A percentile compares a stretch with the other conserved stretches of the same genome.
These are phyloP conservation scores for Bromus sterilis DNA, from an alignment of 176 grass and related monocot genomes.

Conservation along the genomic window DNA sequence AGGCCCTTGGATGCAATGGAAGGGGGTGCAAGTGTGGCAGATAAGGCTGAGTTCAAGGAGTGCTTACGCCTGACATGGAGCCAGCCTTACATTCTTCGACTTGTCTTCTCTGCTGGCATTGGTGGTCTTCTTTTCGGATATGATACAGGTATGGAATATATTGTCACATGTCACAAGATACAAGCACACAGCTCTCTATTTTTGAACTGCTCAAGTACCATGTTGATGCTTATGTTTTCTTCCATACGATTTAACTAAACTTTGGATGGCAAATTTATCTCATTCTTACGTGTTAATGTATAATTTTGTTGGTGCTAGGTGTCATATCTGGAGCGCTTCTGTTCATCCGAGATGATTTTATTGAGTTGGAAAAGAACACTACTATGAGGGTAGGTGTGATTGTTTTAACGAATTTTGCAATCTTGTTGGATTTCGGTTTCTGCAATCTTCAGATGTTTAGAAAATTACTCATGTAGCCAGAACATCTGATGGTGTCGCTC, in stretches of 20 bases:
- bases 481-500: not conserved
- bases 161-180: not conserved
- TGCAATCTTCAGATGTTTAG: not conserved
- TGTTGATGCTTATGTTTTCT: not conserved
- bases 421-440: not conserved
- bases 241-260: not conserved
- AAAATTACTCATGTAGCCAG: not conserved
- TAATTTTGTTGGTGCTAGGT: constrained; percentile 33
- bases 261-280: not conserved
- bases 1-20: constrained; percentile 46
- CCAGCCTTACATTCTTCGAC: constrained; percentile 83
- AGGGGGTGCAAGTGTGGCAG: constrained; percentile 43
- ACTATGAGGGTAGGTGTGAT: constrained; percentile 42
- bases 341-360: constrained; percentile 87
- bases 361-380: constrained; percentile 59
- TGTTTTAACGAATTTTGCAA: not conserved
- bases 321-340: constrained; percentile 97
- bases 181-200: not conserved
- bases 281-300: not conserved
- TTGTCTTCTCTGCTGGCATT: constrained; percentile 88
- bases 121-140: constrained; percentile 96
- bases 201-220: not conserved
- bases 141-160: constrained; percentile 64
- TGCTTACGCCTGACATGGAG: constrained; percentile 70
- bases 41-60: constrained; percentile 72